Evolutionary conservation across 108 stramenopile genomes (phyloP).

Genomic region (Seminavis robusta): DNA sequence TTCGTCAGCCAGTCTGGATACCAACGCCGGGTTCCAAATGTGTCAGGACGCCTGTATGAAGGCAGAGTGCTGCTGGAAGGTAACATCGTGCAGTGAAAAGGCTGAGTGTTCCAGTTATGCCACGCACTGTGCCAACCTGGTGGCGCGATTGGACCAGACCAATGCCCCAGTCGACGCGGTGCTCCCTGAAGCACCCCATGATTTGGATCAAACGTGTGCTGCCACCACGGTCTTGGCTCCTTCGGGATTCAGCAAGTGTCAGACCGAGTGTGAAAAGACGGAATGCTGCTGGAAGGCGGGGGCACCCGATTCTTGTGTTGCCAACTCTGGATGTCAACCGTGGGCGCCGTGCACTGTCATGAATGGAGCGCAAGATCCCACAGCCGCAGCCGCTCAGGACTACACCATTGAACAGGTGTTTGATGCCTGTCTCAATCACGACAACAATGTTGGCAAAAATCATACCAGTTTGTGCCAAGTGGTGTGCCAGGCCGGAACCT

Average conservation of each 20-base stretch:
- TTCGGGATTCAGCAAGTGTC: background rate
- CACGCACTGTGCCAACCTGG: too few species aligned
- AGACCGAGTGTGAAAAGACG: conserved; percentile 7
- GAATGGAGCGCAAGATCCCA: conserved; percentile 8
- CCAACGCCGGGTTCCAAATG: too few species aligned
- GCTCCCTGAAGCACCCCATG: too few species aligned
- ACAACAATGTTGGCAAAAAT: background rate
- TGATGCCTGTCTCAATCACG: conserved; percentile 14
- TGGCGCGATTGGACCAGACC: too few species aligned
- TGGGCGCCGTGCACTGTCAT: conserved; percentile 21
- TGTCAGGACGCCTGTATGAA: too few species aligned
- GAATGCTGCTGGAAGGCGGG: background rate
- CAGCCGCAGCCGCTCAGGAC: conserved; percentile 2
- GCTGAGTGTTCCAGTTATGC: too few species aligned
- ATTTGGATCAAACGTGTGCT: too few species aligned
- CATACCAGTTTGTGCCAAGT: conserved; percentile 11
- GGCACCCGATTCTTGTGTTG: background rate
- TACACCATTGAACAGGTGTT: conserved; percentile 6
- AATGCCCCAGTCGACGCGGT: too few species aligned
- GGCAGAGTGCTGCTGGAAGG: too few species aligned
- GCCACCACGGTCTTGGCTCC: too few species aligned
- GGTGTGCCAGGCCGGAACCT: conserved; percentile 9
- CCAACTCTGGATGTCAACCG: conserved; percentile 7
- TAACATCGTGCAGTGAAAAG: too few species aligned
- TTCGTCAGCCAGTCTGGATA: too few species aligned